phyloP scores from a whole-genome alignment of 345 rosid genomes.

The Odontarrhena argentea region DNA sequence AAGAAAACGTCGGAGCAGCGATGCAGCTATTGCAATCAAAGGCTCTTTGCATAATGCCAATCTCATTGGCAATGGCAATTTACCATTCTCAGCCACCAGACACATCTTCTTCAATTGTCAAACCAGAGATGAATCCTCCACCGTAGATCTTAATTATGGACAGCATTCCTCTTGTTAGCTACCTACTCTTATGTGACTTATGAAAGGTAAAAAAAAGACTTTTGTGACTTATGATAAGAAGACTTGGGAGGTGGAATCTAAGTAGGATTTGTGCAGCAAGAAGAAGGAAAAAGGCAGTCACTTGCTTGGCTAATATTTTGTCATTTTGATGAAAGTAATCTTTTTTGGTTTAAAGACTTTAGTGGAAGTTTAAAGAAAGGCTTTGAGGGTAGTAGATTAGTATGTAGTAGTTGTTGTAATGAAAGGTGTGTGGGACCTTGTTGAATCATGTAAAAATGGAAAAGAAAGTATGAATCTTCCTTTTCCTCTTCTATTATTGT shows the following conservation, averaged over 20 bases:
- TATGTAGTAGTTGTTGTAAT: slow-evolving; percentile 18
- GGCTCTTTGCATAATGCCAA: slow-evolving; percentile 98
- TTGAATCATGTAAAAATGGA: slow-evolving; percentile 12
- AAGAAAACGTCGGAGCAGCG: slow-evolving; percentile 96
- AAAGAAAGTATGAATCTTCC: neutral
- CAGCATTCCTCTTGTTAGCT: neutral
- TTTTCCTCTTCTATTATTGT: neutral
- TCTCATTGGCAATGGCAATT: slow-evolving; percentile 91
- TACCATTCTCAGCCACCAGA: slow-evolving; percentile 85
- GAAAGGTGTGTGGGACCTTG: slow-evolving; percentile 15
- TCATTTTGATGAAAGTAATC: slow-evolving; percentile 33
- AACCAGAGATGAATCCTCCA: slow-evolving; percentile 58
- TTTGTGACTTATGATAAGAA: slow-evolving; percentile 23
- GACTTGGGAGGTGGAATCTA: slow-evolving; percentile 34
- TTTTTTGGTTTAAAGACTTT: slow-evolving; percentile 18
- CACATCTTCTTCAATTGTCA: slow-evolving; percentile 55
- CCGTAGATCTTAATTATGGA: slow-evolving; percentile 16
- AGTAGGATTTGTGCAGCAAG: slow-evolving; percentile 39
- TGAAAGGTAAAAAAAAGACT: neutral
- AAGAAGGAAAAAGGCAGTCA: slow-evolving; percentile 26
- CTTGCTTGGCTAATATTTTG: slow-evolving; percentile 19
- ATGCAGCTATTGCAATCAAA: slow-evolving; percentile 97
- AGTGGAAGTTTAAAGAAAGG: neutral
- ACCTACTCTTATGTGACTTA: no score
- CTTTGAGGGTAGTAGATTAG: slow-evolving; percentile 16